phyloP scores from a whole-genome alignment of 441 rosid species.

The Gossypium lobatum region DNA sequence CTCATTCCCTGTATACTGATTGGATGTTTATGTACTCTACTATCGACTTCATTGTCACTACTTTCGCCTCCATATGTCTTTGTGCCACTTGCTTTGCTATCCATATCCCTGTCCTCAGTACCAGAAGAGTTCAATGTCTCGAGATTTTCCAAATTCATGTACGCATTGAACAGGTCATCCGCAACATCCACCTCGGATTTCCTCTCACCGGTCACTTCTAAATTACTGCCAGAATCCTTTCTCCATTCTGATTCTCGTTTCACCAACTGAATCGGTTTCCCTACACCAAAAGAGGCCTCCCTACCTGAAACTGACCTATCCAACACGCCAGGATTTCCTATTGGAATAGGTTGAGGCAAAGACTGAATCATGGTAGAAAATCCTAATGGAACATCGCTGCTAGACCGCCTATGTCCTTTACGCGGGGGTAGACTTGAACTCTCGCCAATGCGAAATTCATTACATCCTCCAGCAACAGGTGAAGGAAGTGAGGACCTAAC shows the following conservation, averaged over 20 bases:
- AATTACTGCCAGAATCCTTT: conserved; percentile 21
- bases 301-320: conserved; percentile 24
- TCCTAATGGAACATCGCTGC: conserved; percentile 46
- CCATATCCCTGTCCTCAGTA: conserved; percentile 52
- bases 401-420: conserved; percentile 47
- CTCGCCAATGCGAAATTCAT: conserved; percentile 28
- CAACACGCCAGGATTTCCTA: conserved; percentile 18
- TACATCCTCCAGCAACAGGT: conserved; percentile 26
- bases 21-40: conserved; percentile 27
- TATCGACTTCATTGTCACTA: conserved; percentile 57
- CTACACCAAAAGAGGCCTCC: conserved; percentile 16
- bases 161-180: conserved; percentile 46
- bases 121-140: conserved; percentile 49
- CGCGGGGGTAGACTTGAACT: conserved; percentile 44
- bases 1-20: conserved; percentile 18
- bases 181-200: conserved; percentile 37
- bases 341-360: conserved; percentile 33
- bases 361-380: conserved; percentile 37
- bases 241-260: conserved; percentile 38
- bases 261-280: conserved; percentile 40
- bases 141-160: conserved; percentile 47
- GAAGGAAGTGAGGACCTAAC: conserved; percentile 21
- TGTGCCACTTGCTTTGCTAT: conserved; percentile 45
- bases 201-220: conserved; percentile 36
- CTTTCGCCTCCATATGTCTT: conserved; percentile 43